A percentile compares a stretch with the other conserved stretches of the same genome.
Conservation (phyloP, 352 stramenopile species). For the Paralagenidium karlingii region DNA sequence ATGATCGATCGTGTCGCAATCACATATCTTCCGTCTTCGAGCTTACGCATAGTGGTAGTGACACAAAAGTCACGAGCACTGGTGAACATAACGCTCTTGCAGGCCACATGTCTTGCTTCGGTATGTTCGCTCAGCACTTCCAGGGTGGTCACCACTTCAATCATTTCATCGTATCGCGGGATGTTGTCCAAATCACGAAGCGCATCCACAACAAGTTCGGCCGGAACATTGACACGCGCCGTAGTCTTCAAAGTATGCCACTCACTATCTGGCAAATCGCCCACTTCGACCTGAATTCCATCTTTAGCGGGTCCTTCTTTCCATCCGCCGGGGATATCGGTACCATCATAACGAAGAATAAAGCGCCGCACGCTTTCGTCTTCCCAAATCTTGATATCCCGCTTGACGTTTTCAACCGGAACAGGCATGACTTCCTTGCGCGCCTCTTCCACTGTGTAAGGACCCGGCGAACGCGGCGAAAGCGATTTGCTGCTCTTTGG, state of each 20-base stretch:
- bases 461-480: too few species aligned
- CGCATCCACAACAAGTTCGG: slow-evolving; percentile 29
- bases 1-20: slow-evolving; percentile 67
- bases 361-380: slow-evolving; percentile 39
- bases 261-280: slow-evolving; percentile 34
- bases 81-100: slow-evolving; percentile 67
- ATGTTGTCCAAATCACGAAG: slow-evolving; percentile 44
- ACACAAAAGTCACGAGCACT: slow-evolving; percentile 61
- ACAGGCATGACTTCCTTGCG: slow-evolving; percentile 27
- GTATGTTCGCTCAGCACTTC: slow-evolving; percentile 52
- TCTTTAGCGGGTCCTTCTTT: slow-evolving; percentile 44
- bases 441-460: neutral
- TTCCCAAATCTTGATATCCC: slow-evolving; percentile 33
- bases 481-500: too few species aligned
- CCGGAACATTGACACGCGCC: slow-evolving; percentile 36
- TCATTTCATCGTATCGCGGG: slow-evolving; percentile 73
- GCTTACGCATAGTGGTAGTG: slow-evolving; percentile 33
- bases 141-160: slow-evolving; percentile 43
- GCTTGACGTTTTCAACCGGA: slow-evolving; percentile 29
- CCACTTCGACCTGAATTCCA: slow-evolving; percentile 56
- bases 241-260: slow-evolving; percentile 71
- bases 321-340: slow-evolving; percentile 48
- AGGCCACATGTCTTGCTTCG: slow-evolving; percentile 42
- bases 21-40: slow-evolving; percentile 33
- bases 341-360: slow-evolving; percentile 36